Conservation (phyloP, 208 protist species). For the Leishmania gerbilli region DNA sequence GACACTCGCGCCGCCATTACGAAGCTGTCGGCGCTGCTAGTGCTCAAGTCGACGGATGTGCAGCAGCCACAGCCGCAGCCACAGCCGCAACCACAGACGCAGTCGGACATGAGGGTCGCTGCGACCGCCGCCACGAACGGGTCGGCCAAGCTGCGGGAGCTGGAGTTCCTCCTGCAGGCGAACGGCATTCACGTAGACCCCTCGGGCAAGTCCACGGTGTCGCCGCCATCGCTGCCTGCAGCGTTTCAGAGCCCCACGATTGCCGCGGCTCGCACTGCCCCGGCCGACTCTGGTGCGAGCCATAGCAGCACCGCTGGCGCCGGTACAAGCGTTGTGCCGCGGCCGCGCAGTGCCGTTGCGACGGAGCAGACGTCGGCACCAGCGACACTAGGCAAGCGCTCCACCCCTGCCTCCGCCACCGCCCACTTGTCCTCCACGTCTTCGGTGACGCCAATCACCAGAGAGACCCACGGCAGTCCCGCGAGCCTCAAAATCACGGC, state of each 20-base stretch:
- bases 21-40: conserved; percentile 73
- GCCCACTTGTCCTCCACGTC: conserved; percentile 33
- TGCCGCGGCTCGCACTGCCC: neutral
- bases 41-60: conserved; percentile 37
- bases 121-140: conserved; percentile 16
- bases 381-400: conserved; percentile 5
- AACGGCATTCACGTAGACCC: conserved; percentile 27
- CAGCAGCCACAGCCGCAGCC: conserved; percentile 13
- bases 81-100: conserved; percentile 51
- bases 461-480: conserved; percentile 2
- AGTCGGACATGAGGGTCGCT: conserved; percentile 18
- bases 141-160: conserved; percentile 30
- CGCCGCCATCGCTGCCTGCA: conserved; percentile 12
- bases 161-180: conserved; percentile 36
- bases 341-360: conserved; percentile 46
- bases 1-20: conserved; percentile 72
- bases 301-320: neutral
- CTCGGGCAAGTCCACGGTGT: neutral
- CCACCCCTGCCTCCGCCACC: conserved; percentile 34
- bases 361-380: conserved; percentile 8
- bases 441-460: neutral
- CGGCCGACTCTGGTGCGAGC: conserved; percentile 6
- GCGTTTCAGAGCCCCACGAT: neutral
- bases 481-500: conserved; percentile 38
- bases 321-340: conserved; percentile 35